Evolutionary conservation across 108 stramenopile species (phyloP).

Genomic region (Cyclotella baltica): DNA sequence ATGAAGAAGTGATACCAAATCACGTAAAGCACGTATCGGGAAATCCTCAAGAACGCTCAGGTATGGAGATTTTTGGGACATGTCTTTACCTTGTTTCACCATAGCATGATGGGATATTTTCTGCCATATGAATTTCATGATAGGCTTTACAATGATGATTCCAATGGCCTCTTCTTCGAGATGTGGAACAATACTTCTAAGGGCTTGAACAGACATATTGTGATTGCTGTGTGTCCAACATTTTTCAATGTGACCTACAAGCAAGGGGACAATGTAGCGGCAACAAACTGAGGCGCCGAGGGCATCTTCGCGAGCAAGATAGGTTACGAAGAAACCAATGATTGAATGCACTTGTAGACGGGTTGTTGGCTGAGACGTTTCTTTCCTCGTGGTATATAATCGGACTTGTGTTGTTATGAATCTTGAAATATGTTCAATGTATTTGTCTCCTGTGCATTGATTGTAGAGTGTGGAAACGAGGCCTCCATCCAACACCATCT

Average conservation of each 20-base stretch:
- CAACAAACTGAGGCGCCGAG: conserved; percentile 33
- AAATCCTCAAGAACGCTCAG: background rate
- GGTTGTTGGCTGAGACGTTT: background rate
- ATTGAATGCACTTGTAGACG: conserved; percentile 11
- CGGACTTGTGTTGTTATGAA: conserved; percentile 29
- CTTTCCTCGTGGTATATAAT: background rate
- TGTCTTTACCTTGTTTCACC: background rate
- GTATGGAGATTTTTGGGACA: background rate
- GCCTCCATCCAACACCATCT: conserved; percentile 8
- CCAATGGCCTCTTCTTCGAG: conserved; percentile 28
- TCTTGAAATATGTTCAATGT: conserved; percentile 1
- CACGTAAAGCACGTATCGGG: background rate
- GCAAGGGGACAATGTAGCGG: conserved; percentile 18
- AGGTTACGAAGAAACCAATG: conserved; percentile 13
- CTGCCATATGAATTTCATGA: conserved; percentile 19
- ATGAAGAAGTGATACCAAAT: conserved; percentile 28
- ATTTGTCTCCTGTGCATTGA: conserved; percentile 11
- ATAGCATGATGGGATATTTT: background rate
- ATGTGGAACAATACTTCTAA: conserved; percentile 27
- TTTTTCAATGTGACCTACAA: conserved; percentile 16
- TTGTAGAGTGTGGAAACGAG: conserved; percentile 19
- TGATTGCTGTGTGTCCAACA: background rate
- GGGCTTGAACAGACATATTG: conserved; percentile 11
- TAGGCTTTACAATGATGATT: conserved; percentile 23
- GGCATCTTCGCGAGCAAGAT: conserved; percentile 21